Evolutionary conservation across 1,284 basidiomycete genomes (phyloP), one percentile per base, ranked within the genome.

Genomic region (Boletus smithii): DNA sequence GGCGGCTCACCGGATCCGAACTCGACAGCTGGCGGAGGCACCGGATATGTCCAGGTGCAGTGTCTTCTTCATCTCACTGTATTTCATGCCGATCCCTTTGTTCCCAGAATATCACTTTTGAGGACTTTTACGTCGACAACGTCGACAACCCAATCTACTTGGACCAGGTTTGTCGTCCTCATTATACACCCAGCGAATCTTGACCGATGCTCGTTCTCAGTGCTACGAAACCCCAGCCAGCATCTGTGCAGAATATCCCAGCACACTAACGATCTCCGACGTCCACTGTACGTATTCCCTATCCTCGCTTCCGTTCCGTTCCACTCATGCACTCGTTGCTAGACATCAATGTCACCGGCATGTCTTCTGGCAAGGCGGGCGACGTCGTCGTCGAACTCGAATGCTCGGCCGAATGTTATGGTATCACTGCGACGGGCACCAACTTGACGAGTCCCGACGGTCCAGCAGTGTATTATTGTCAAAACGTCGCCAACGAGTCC

Each of bases 121-220:
- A 62, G 11, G 58, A 69, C 44, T 72, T 73, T 56, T 46, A 60
- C 9, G 67, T 70, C 31, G 54, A 55, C 36, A 71, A 72, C 44
- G 70, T 73, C 37, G 74, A 77, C 47, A 66, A 73, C 46, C 75
- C 76, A 1, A 66, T 77, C 13, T 58, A 55, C 20, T 11, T 57
- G 35, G 13, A 53, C 34, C 54, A 60, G 38, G 54, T 46, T 3
- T 20, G 46, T 55, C 7, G 8, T n/a, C 31, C 3, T 2, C 10
- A 31, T 17, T 11, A 18, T 6, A 11, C 6, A 14, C 7, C 20
- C 24, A 13, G 3, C 7, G 5, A 16, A 7, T 40, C 16, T 13
- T 33, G 26, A 37, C 42, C 46, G 67, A 53, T 11, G 7, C n/a
- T 17, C 6, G 30, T 5, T 33, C 5, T 23, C 48, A 75, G 60